Conservation (phyloP, 768 basidiomycete genomes). For the Gymnopilus dilepis region DNA sequence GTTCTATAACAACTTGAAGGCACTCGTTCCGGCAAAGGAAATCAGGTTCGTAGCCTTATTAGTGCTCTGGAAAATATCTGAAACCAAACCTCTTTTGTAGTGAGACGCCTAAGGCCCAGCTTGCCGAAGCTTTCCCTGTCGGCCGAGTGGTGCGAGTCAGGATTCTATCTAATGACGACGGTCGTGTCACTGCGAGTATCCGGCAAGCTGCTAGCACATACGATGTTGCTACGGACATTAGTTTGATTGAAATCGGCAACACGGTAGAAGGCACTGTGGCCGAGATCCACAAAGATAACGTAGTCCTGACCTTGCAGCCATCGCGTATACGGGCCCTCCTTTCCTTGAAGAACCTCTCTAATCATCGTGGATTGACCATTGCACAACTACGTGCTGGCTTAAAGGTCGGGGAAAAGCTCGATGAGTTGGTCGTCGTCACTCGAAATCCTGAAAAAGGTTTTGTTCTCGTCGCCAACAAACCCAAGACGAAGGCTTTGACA, state of each 20-base stretch:
- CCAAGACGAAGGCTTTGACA: slow-evolving; percentile 57
- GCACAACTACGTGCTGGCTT: slow-evolving; percentile 68
- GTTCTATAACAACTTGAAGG: slow-evolving; percentile 89
- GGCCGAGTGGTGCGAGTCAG: slow-evolving; percentile 89
- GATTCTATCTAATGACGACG: slow-evolving; percentile 66
- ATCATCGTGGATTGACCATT: slow-evolving; percentile 68
- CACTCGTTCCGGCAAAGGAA: slow-evolving; percentile 80
- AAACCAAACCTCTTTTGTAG: slow-evolving; percentile 42
- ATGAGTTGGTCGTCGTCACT: slow-evolving; percentile 86
- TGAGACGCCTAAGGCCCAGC: slow-evolving; percentile 62
- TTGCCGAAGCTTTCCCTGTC: slow-evolving; percentile 68
- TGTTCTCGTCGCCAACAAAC: slow-evolving; percentile 81
- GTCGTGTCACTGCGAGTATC: slow-evolving; percentile 83
- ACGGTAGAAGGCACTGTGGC: slow-evolving; percentile 71
- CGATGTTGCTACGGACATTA: slow-evolving; percentile 62
- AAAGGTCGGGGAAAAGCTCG: slow-evolving; percentile 70
- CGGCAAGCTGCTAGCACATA: slow-evolving; percentile 71
- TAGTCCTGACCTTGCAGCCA: slow-evolving; percentile 73
- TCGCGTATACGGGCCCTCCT: slow-evolving; percentile 77
- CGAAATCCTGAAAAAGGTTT: slow-evolving; percentile 86
- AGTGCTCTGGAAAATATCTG: not conserved
- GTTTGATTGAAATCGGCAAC: slow-evolving; percentile 77
- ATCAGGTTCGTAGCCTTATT: slow-evolving; percentile 63
- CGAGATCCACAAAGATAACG: slow-evolving; percentile 87
- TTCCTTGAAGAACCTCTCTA: slow-evolving; percentile 88